Evolutionary conservation across 1,284 basidiomycete species (phyloP).

Genomic region (Rhodotorula glutinis): DNA sequence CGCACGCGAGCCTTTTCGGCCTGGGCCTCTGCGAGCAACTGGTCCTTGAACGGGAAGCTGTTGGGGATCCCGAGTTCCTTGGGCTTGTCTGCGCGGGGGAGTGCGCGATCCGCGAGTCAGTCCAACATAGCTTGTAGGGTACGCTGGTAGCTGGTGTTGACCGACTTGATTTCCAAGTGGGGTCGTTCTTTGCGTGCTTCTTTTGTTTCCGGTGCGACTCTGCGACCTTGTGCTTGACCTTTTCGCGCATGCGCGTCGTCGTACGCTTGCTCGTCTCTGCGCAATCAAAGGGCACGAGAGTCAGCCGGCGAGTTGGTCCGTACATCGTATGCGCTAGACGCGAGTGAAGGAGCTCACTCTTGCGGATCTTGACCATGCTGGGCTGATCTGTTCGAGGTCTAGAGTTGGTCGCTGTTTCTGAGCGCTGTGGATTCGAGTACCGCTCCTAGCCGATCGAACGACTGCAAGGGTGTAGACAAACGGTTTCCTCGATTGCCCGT

Average conservation of each 20-base stretch:
- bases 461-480: too few species aligned
- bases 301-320: too few species aligned
- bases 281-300: neutral
- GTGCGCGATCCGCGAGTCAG: too few species aligned
- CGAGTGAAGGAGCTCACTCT: constrained; percentile 27
- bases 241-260: constrained; percentile 69
- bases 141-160: too few species aligned
- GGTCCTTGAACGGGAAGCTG: constrained; percentile 94
- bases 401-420: too few species aligned
- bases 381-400: too few species aligned
- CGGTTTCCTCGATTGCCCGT: too few species aligned
- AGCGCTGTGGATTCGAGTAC: neutral
- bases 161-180: constrained; percentile 82
- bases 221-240: constrained; percentile 71
- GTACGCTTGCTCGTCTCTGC: constrained; percentile 80
- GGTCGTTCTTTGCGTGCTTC: constrained; percentile 76
- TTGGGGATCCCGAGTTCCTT: constrained; percentile 96
- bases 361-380: constrained; percentile 41
- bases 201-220: constrained; percentile 75
- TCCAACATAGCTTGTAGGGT: too few species aligned
- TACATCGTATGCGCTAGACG: neutral
- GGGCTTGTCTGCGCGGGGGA: constrained; percentile 60
- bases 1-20: constrained; percentile 55
- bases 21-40: constrained; percentile 85
- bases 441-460: too few species aligned